phyloP scores from a whole-genome alignment of 805 yeast genomes.

The Metschnikowia peoriensis region DNA sequence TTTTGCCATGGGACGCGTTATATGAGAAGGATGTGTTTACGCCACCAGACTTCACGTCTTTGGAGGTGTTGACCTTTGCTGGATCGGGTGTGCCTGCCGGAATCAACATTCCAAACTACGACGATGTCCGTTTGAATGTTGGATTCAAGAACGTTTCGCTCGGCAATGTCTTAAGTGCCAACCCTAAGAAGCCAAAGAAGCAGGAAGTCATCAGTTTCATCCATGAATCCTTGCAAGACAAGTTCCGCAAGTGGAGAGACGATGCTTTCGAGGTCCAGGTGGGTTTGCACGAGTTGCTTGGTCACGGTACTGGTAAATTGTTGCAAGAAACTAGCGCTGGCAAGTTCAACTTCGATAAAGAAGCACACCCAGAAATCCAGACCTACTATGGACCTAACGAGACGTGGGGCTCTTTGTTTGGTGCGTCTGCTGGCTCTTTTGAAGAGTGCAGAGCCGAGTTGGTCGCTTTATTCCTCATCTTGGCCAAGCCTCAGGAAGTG shows the following conservation, averaged over 20 bases:
- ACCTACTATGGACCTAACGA: slow-evolving; percentile 78
- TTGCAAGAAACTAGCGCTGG: slow-evolving; percentile 56
- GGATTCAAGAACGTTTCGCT: slow-evolving; percentile 90
- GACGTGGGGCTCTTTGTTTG: slow-evolving; percentile 89
- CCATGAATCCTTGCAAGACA: slow-evolving; percentile 46
- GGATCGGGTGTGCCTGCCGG: slow-evolving; percentile 93
- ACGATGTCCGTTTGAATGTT: slow-evolving; percentile 75
- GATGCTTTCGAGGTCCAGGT: slow-evolving; percentile 92
- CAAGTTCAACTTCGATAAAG: slow-evolving; percentile 66
- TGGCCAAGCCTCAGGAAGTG: slow-evolving; percentile 57
- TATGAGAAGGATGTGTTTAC: slow-evolving; percentile 84
- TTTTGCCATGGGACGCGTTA: slow-evolving; percentile 74
- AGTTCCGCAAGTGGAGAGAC: slow-evolving; percentile 68
- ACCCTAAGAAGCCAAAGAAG: slow-evolving; percentile 58
- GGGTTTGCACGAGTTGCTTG: slow-evolving; percentile 87
- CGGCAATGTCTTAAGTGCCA: slow-evolving; percentile 79
- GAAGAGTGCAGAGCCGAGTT: slow-evolving; percentile 94
- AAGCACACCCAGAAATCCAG: slow-evolving; percentile 63
- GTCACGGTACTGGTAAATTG: slow-evolving; percentile 89
- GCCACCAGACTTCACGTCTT: slow-evolving; percentile 89
- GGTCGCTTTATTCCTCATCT: slow-evolving; percentile 77
- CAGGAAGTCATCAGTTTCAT: slow-evolving; percentile 71
- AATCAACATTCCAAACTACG: slow-evolving; percentile 89
- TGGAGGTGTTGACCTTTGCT: slow-evolving; percentile 86
- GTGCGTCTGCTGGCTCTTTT: slow-evolving; percentile 78